These are phyloP conservation scores for Aspergillus viridinutans DNA, from an alignment of 2,329 filamentous ascomycete genomes.

Conservation along the genomic window DNA sequence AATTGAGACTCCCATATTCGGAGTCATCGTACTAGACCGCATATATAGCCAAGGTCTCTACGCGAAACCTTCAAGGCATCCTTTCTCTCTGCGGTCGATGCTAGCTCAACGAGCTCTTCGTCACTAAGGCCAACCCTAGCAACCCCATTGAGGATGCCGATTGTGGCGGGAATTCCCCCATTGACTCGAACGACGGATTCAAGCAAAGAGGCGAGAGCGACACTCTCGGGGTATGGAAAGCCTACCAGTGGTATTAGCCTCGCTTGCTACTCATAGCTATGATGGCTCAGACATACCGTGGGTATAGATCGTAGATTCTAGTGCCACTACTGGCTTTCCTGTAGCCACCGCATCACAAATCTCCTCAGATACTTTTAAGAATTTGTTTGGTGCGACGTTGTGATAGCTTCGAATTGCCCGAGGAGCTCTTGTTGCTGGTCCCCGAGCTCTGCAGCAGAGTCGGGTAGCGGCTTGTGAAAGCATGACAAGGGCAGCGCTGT, in stretches of 20 bases:
- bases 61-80: slow-evolving; percentile 78
- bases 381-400: slow-evolving; percentile 35
- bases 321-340: slow-evolving; percentile 78
- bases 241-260: slow-evolving; percentile 38
- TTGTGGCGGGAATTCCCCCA: slow-evolving; percentile 83
- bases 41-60: slow-evolving; percentile 77
- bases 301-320: slow-evolving; percentile 96
- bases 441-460: slow-evolving; percentile 14
- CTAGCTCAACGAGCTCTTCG: slow-evolving; percentile 68
- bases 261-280: not conserved
- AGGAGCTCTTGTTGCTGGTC: slow-evolving; percentile 3
- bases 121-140: slow-evolving; percentile 73
- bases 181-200: slow-evolving; percentile 75
- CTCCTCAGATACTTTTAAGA: slow-evolving; percentile 75
- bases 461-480: slow-evolving; percentile 20
- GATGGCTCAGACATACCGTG: slow-evolving; percentile 57
- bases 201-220: slow-evolving; percentile 72
- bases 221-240: slow-evolving; percentile 67
- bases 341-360: slow-evolving; percentile 70
- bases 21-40: slow-evolving; percentile 60
- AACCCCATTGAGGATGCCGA: slow-evolving; percentile 79
- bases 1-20: not conserved
- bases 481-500: slow-evolving; percentile 7
- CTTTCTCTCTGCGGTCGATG: slow-evolving; percentile 60
- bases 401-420: slow-evolving; percentile 22